phyloP scores from a whole-genome alignment of 345 rosid species.

The Mercurialis annua region DNA sequence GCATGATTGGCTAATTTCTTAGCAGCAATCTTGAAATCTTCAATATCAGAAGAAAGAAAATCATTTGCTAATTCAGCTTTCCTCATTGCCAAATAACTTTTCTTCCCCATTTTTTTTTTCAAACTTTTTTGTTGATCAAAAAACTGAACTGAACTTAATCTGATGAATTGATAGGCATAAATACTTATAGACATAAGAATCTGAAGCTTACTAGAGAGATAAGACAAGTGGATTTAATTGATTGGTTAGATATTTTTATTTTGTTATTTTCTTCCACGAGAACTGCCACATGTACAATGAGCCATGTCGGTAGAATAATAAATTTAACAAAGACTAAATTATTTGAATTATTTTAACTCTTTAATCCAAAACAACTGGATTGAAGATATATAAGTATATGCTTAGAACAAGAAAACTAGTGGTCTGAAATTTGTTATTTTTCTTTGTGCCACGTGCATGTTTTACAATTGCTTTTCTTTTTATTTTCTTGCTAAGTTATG shows the following conservation, averaged over 20 bases:
- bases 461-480: too few relatives aligned
- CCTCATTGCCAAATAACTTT: slow-evolving; percentile 27
- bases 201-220: not conserved
- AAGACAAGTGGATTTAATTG: not conserved
- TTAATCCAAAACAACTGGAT: too few relatives aligned
- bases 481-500: too few relatives aligned
- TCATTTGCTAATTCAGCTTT: slow-evolving; percentile 18
- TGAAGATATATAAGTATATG: too few relatives aligned
- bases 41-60: slow-evolving; percentile 31
- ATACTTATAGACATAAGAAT: not conserved
- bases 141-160: not conserved
- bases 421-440: too few relatives aligned
- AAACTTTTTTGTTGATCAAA: not conserved
- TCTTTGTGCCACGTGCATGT: too few relatives aligned
- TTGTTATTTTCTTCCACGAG: too few relatives aligned
- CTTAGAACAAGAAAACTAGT: too few relatives aligned
- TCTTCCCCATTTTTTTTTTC: slow-evolving; percentile 16
- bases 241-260: not conserved
- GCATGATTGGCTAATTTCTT: slow-evolving; percentile 39
- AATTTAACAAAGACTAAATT: too few relatives aligned
- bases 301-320: too few relatives aligned
- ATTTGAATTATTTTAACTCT: too few relatives aligned
- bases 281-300: too few relatives aligned
- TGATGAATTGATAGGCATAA: not conserved
- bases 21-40: slow-evolving; percentile 37